Base-by-base conservation (phyloP, 2,329 filamentous ascomycete genomes). In the Mycosphaerella sp. region DNA sequence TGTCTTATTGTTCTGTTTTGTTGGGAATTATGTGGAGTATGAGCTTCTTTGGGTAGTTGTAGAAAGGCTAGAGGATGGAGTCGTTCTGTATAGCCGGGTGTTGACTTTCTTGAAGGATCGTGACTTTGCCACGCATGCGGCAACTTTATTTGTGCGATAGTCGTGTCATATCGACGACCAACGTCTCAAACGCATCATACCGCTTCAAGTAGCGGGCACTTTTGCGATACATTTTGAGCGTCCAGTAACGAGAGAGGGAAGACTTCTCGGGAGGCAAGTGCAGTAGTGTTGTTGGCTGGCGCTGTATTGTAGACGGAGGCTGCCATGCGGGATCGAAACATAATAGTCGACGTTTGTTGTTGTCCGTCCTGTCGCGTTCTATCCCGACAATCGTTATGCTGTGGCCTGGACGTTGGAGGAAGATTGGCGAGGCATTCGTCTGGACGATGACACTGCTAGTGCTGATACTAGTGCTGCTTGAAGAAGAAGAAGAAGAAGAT, bases 311-410 rank as follows among this genome's bases (percentile, higher is more conserved):
- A 1, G 77, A 75, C 1, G 84, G 80, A 45, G 90, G 85, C 53
- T 80, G 82, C 69, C 88, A 90, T 73, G 87, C 85, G 0, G 92
- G 91, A 67, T 97, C 91, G 67, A 95, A 95, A 10, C 95, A 86
- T 0, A 97, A 75, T 7, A 97, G 74, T 60, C 86, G 86, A 49
- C 77, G 74, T 21, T 74, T 73, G n/a, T 86, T 86, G 53, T 85
- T 77, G 31, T 71, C 76, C 17, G 78, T 80, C 58, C 79, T 81
- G 69, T 96, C 90, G 31, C 14, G 14, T 17, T 17, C 14, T 17
- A 95, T 77, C 0, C 92, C 92, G 53, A 97, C 76, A 42, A 97
- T 88, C 0, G 89, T 95, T 73, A 95, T 76, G 1, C 91, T 96
- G 69, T 97, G 92, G 2, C 88, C 86, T 80, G 84, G 83, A 64